Percentiles rank a stretch among this genome's conserved stretches.
These are phyloP conservation scores for Lipomyces orientalis DNA, from an alignment of 805 yeast genomes.

Conservation along the genomic window DNA sequence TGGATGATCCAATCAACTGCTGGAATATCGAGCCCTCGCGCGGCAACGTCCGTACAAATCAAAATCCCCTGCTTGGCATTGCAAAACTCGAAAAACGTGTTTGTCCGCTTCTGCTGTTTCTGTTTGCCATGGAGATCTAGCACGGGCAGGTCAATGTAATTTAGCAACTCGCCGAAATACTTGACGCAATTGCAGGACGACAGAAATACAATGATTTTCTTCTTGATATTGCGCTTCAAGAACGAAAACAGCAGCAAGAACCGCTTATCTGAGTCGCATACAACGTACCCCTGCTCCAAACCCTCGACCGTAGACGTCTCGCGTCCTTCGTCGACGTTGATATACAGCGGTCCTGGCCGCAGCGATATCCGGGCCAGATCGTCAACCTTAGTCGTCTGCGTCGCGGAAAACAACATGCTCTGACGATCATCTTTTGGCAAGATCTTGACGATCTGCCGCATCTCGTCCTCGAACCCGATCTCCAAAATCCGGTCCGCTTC, in stretches of 20 bases:
- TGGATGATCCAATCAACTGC: constrained; percentile 99
- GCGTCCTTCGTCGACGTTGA: constrained; percentile 85
- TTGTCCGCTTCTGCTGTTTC: constrained; percentile 97
- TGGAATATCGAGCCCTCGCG: constrained; percentile 98
- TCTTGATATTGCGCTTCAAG: constrained; percentile 85
- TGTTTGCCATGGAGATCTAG: constrained; percentile 97
- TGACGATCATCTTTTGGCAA: constrained; percentile 87
- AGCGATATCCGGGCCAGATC: constrained; percentile 96
- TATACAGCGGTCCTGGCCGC: constrained; percentile 90
- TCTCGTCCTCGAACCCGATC: constrained; percentile 98
- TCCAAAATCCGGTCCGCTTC: constrained; percentile 98
- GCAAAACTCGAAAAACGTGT: constrained; percentile 97
- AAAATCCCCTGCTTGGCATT: constrained; percentile 93
- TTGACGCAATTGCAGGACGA: constrained; percentile 97
- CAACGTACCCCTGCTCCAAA: constrained; percentile 97
- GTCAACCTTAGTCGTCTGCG: constrained; percentile 98
- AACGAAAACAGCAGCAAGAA: constrained; percentile 89
- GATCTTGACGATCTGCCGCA: constrained; percentile 94
- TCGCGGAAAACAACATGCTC: constrained; percentile 97
- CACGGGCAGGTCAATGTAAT: constrained; percentile 96
- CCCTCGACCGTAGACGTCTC: constrained; percentile 94
- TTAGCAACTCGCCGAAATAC: constrained; percentile 91
- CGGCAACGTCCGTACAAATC: constrained; percentile 98
- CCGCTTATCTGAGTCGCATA: constrained; percentile 94
- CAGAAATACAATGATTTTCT: constrained; percentile 88